Conservation (phyloP, 805 yeast species). For the Saturnispora dispora region DNA sequence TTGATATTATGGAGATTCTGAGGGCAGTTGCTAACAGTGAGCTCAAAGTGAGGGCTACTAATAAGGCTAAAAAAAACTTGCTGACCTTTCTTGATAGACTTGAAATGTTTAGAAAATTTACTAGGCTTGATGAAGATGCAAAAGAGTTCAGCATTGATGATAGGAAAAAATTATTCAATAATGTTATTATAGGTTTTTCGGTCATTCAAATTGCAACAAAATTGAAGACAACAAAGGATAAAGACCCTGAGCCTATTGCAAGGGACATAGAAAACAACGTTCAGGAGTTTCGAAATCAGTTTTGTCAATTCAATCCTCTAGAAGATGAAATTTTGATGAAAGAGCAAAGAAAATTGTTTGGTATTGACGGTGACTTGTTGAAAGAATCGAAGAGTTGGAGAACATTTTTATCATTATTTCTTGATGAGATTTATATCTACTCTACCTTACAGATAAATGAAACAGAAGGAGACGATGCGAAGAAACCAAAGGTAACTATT, state of each 20-base stretch:
- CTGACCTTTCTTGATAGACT: slow-evolving; percentile 25
- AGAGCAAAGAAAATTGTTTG: slow-evolving; percentile 14
- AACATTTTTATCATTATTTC: slow-evolving; percentile 23
- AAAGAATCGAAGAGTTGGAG: slow-evolving; percentile 10
- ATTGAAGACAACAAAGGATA: slow-evolving; percentile 12
- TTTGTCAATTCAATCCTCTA: slow-evolving; percentile 19
- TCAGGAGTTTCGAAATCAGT: slow-evolving; percentile 23
- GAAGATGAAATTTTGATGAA: slow-evolving; percentile 19
- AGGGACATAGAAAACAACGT: slow-evolving; percentile 20
- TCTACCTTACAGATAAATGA: slow-evolving; percentile 6
- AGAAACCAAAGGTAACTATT: slow-evolving; percentile 27
- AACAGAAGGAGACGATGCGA: slow-evolving; percentile 1
- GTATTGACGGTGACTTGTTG: neutral
- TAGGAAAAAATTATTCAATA: slow-evolving; percentile 15
- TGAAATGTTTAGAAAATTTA: slow-evolving; percentile 13
- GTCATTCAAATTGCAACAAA: slow-evolving; percentile 16
- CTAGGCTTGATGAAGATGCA: neutral
- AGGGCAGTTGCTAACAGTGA: slow-evolving; percentile 11
- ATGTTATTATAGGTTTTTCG: slow-evolving; percentile 15
- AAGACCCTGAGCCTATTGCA: slow-evolving; percentile 17
- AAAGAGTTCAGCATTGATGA: slow-evolving; percentile 4
- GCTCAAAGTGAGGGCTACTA: slow-evolving; percentile 12
- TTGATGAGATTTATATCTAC: slow-evolving; percentile 26
- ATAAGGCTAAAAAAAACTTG: slow-evolving; percentile 20
- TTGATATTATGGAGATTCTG: slow-evolving; percentile 10